Evolutionary conservation across 805 yeast species (phyloP), one percentile per base, ranked within the genome.

Genomic region (Wickerhamomyces rabaulensis): DNA sequence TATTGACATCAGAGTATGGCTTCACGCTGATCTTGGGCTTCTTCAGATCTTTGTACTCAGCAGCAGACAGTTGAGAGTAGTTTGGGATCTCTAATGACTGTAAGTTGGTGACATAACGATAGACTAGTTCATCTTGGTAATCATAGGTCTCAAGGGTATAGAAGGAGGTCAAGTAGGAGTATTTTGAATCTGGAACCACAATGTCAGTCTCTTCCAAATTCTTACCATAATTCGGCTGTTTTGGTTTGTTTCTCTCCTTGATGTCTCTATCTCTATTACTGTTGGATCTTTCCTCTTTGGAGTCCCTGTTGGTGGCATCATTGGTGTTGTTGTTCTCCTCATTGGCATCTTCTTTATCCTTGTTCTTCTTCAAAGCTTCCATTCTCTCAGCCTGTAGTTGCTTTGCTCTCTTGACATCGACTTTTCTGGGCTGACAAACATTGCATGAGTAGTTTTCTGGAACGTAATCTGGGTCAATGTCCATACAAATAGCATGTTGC

Each of bases 401-500:
- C 47, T 64, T 67, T 6, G 79, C 82, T 45, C 54, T 60, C 46
- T 67, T 67, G 23, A 63, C 67, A 55, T 76, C 77, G 58, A 76
- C 53, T 37, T 64, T 61, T 48, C 78, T 64, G 17, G 78, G 78
- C 47, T 83, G 84, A 67, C 98, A 91, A 41, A 73, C 73, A 59
- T 86, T 87, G 61, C 98, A 91, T 25, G 79, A 70, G 61, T 86
- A 91, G 44, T 79, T 80, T 46, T 89, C 96, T 0, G 96, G 96
- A 0, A 82, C 95, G 42, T 85, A 82, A 36, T 79, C 84, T 48
- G 78, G 79, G 40, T 82, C 78, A 47, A 87, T 87, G 8, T 84
- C 85, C 78, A 89, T 87, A 65, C 98, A 91, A n/a, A 79, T 73
- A 23, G 94, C 90, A 67, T 91, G 98, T 62, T 91, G 97, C 97